Evolutionary conservation across 1,284 basidiomycete species (phyloP).

Genomic region (Trichosporon ovoides): DNA sequence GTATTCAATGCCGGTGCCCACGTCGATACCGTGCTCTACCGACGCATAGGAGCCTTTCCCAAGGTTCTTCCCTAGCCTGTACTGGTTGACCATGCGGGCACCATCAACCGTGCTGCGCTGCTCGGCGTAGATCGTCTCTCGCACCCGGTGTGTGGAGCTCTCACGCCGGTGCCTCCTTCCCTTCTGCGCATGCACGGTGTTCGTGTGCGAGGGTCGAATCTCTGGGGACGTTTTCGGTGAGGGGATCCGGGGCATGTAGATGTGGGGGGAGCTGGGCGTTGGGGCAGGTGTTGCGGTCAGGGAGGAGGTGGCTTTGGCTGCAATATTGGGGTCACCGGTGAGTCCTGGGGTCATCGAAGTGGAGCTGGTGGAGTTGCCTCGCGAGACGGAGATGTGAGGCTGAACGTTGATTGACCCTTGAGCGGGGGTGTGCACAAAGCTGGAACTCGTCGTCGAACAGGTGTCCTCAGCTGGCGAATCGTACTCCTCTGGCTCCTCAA

Average conservation of each 20-base stretch:
- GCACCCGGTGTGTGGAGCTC: slow-evolving; percentile 41
- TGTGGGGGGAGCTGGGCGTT: slow-evolving; percentile 5
- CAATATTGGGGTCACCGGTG: not conserved
- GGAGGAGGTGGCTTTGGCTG: slow-evolving; percentile 4
- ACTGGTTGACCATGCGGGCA: slow-evolving; percentile 47
- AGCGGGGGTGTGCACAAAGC: slow-evolving; percentile 11
- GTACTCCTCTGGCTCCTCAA: slow-evolving; percentile 13
- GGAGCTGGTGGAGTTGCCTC: slow-evolving; percentile 9
- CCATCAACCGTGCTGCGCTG: slow-evolving; percentile 41
- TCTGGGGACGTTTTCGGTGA: slow-evolving; percentile 7
- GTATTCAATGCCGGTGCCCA: slow-evolving; percentile 45
- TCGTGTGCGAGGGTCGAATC: not conserved
- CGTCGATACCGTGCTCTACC: slow-evolving; percentile 46
- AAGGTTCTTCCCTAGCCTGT: slow-evolving; percentile 45
- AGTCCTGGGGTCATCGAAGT: not conserved
- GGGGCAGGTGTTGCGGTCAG: slow-evolving; percentile 3
- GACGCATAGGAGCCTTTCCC: slow-evolving; percentile 48
- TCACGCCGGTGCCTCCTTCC: slow-evolving; percentile 25
- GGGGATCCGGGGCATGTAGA: slow-evolving; percentile 9
- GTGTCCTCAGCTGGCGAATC: slow-evolving; percentile 28
- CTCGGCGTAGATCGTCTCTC: slow-evolving; percentile 45
- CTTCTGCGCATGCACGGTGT: not conserved
- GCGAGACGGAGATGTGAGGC: slow-evolving; percentile 10
- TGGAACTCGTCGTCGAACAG: not conserved
- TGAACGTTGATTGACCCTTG: not conserved